Percentiles rank a stretch among this genome's conserved stretches.
phyloP scores from a whole-genome alignment of 495 filamentous ascomycete species.

The Xanthoparmelia taractica region DNA sequence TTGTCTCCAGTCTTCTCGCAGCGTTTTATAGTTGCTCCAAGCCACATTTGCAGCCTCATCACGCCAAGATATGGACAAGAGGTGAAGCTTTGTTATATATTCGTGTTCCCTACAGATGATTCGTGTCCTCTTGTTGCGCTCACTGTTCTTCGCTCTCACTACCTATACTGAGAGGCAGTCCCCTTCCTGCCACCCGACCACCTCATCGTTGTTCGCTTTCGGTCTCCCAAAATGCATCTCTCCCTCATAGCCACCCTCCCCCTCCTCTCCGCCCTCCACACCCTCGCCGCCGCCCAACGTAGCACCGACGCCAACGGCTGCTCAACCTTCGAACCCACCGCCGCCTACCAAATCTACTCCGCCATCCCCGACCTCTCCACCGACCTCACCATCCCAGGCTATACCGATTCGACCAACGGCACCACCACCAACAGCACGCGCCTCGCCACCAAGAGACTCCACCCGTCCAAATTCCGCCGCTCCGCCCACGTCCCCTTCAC shows the following conservation, averaged over 20 bases:
- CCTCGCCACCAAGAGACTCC: neutral
- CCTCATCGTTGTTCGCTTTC: too few species aligned
- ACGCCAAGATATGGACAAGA: neutral
- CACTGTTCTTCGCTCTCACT: too few species aligned
- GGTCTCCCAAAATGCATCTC: neutral
- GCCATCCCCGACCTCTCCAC: neutral
- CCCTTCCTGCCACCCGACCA: too few species aligned
- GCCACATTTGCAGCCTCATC: neutral
- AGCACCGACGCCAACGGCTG: neutral
- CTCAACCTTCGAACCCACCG: neutral
- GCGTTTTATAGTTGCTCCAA: neutral
- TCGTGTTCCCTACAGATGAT: neutral
- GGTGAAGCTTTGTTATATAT: neutral
- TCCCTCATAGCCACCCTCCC: neutral
- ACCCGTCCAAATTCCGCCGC: conserved; percentile 5
- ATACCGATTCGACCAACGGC: neutral
- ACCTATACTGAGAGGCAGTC: too few species aligned
- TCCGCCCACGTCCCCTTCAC: neutral
- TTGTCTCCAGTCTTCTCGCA: neutral
- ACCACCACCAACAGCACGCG: neutral
- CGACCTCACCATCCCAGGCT: neutral
- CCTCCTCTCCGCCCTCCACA: neutral
- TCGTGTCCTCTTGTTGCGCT: neutral
- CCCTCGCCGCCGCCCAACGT: neutral
- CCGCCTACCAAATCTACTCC: conserved; percentile 2